Base-by-base conservation (phyloP, 2,329 filamentous ascomycete genomes). In the Cladosporium sp. region DNA sequence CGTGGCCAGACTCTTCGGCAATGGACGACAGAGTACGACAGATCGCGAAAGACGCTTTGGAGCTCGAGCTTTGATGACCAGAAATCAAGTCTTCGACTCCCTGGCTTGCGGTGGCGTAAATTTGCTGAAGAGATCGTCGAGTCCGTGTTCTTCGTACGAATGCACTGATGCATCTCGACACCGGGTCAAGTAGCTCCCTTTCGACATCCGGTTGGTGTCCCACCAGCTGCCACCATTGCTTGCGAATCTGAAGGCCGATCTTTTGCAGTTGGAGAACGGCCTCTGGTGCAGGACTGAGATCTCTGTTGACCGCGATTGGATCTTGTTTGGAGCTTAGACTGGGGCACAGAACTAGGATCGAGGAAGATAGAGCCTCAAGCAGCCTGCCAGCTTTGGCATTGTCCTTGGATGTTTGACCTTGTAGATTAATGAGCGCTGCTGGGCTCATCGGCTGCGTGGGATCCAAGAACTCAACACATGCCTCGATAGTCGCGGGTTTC, bases 241-340 rank as follows among this genome's bases (percentile, higher is more conserved):
- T 67, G 24, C 85, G 78, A 7, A 78, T 71, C 19, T 76, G 73
- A 34, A 91, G 74, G 8, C 82, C 85, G 1, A 87, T 65, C 1
- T 75, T 70, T 58, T 90, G 86, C 1, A 89, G 65, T 54, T 80
- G 76, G 43, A 90, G 77, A 1, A 80, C 79, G 1, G 73, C 66
- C 18, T 75, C 70, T 1, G 86, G 83, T 1, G 73, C 72, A 3
- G 83, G 74, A 53, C 76, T 80, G 7, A 82, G 65, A 20, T 76
- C 73, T 7, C 73, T 67, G 53, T 85, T 79, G 3, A 68, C 61
- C 0, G 82, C 82, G 1, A 73, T 57, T 3, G 66, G 67, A 60
- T 91, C 87, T 36, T 84, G 80, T 8, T 80, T 77, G 43, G 73
- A 72, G 2, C 85, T 82, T n/a, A 86, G 73, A 59, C 80, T 85